A percentile compares a stretch with the other conserved stretches of the same genome.
Conservation (phyloP, 2,329 filamentous ascomycete genomes). For the Calcarisporium arbuscula region DNA sequence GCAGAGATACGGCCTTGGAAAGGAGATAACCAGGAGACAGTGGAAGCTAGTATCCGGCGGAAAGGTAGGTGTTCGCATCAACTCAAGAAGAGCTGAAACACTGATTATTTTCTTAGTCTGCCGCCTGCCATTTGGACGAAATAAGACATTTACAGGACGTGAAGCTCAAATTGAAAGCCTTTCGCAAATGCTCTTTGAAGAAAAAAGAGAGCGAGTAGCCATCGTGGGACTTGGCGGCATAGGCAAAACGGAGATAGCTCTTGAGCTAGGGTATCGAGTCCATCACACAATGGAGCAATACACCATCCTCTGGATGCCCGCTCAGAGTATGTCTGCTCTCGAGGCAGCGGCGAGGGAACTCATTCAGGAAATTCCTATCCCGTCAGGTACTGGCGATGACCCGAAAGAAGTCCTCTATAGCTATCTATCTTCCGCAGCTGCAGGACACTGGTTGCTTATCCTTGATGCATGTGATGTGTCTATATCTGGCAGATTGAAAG, state of each 20-base stretch:
- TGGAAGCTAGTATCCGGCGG: too few species aligned
- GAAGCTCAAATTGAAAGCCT: not conserved
- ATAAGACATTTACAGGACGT: not conserved
- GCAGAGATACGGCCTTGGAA: slow-evolving; percentile 4
- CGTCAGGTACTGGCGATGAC: not conserved
- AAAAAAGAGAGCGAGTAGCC: not conserved
- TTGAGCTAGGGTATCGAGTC: not conserved
- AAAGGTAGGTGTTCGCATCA: too few species aligned
- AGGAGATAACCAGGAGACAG: too few species aligned
- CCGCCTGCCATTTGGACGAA: not conserved
- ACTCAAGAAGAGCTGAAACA: too few species aligned
- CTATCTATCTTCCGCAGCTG: not conserved
- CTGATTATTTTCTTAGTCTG: not conserved
- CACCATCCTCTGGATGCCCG: not conserved
- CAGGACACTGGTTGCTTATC: not conserved
- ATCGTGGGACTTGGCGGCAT: not conserved
- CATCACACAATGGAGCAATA: not conserved
- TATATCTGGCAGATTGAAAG: not conserved
- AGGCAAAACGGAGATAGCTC: not conserved
- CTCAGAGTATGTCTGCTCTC: not conserved
- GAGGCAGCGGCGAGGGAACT: not conserved
- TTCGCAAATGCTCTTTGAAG: not conserved
- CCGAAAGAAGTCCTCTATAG: not conserved
- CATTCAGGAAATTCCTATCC: not conserved
- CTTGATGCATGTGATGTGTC: not conserved